Evolutionary conservation across 1,139 yeast species (phyloP), one percentile per base, ranked within the genome.

Genomic region (Lodderomyces elongisporus): DNA sequence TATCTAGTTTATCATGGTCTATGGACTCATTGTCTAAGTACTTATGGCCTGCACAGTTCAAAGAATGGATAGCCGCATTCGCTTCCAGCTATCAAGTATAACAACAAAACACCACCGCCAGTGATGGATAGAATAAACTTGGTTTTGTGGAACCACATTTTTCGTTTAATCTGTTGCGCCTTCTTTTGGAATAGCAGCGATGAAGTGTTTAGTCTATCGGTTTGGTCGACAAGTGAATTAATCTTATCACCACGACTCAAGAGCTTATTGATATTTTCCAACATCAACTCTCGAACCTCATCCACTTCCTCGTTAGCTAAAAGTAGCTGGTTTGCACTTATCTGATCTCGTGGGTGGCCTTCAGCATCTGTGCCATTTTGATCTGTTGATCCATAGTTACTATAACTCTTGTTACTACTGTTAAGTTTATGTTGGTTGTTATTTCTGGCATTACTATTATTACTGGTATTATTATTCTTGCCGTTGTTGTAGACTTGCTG

Each of bases 171-270:
- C 34, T 69, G 68, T 18, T 74, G 75, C 0, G 95, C 84, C 39
- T 79, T 70, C 44, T 81, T 77, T 44, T 85, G 79, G 52, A 88
- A 88, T 29, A 82, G 74, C 58, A 69, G 74, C 4, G 94, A 77
- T 23, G 78, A 74, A 18, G 72, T 69, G 44, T 82, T 85, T 56
- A 87, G 68, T 35, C 79, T 67, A 43, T 84, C 85, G 1, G 96
- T 87, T 52, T 88, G 88, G 52, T 81, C 84, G 13, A 87, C 94
- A 41, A 88, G 66, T 32, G 74, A 58, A 42, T 78, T 77, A 39
- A 88, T 77, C 38, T 85, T 71, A 48, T 87, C 96, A 9, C 95
- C 95, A 36, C 96, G 70, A 48, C 78, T 79, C 49, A 88, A 63
- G 17, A 88, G 62, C 48, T 74, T 75, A 46, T 76, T 80, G 36